These are phyloP conservation scores for Mercurialis annua DNA, from an alignment of 345 rosid genomes.

Conservation along the genomic window DNA sequence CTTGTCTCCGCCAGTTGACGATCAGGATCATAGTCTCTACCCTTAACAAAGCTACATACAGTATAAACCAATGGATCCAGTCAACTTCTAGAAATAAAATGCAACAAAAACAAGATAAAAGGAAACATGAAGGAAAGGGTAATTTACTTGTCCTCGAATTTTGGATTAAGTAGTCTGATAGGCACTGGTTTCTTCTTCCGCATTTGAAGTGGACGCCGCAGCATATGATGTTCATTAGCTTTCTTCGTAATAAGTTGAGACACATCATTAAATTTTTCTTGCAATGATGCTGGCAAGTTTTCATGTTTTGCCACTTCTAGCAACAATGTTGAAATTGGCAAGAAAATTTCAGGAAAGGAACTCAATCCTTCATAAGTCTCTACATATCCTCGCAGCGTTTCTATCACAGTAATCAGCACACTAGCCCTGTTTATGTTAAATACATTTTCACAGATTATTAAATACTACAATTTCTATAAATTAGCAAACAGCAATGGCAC, in stretches of 20 bases:
- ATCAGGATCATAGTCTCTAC: slow-evolving; percentile 94
- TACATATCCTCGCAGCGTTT: slow-evolving; percentile 63
- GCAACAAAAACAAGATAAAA: not conserved
- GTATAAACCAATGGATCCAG: slow-evolving; percentile 11
- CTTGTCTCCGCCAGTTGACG: slow-evolving; percentile 59
- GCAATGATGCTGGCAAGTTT: slow-evolving; percentile 48
- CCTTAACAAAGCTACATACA: slow-evolving; percentile 74
- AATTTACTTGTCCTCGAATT: slow-evolving; percentile 72
- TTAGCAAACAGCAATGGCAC: not conserved
- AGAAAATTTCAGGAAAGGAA: slow-evolving; percentile 77
- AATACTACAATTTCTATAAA: not conserved
- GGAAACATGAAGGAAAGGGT: not conserved
- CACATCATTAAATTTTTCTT: slow-evolving; percentile 44
- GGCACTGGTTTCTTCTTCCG: slow-evolving; percentile 75
- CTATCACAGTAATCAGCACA: slow-evolving; percentile 49
- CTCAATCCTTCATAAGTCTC: slow-evolving; percentile 47
- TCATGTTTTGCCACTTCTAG: slow-evolving; percentile 51
- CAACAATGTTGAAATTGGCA: slow-evolving; percentile 52
- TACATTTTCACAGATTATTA: not conserved
- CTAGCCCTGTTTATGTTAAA: slow-evolving; percentile 53
- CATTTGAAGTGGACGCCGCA: slow-evolving; percentile 74
- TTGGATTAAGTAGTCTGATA: slow-evolving; percentile 64
- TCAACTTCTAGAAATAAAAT: not conserved
- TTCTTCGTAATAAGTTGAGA: slow-evolving; percentile 55
- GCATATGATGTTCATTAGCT: slow-evolving; percentile 37